Percentiles rank a stretch among this genome's conserved stretches.
These are phyloP conservation scores for Allomyces macrogynus DNA, from an alignment of 192 early-diverging fungal species.

Conservation along the genomic window DNA sequence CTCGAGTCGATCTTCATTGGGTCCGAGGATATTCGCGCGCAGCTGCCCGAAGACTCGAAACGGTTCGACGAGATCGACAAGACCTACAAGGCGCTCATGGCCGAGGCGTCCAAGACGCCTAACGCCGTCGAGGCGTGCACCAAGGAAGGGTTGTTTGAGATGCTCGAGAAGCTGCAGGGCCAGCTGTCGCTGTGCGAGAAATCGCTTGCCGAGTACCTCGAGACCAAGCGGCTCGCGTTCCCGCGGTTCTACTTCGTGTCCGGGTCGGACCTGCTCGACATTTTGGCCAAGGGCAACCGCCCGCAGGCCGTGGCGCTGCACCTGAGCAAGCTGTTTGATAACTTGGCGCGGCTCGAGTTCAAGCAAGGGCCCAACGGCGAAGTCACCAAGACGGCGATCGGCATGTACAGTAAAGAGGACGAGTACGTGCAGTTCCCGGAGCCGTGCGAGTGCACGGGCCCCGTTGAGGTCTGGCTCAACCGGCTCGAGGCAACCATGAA, in stretches of 20 bases:
- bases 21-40: slow-evolving; percentile 88
- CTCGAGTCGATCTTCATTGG: slow-evolving; percentile 95
- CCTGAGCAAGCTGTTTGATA: slow-evolving; percentile 98
- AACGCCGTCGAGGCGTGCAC: slow-evolving; percentile 88
- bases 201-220: slow-evolving; percentile 94
- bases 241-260: slow-evolving; percentile 99
- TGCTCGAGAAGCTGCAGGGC: slow-evolving; percentile 80
- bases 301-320: slow-evolving; percentile 89
- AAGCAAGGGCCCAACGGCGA: slow-evolving; percentile 63
- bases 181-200: slow-evolving; percentile 87
- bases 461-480: slow-evolving; percentile 95
- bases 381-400: slow-evolving; percentile 46
- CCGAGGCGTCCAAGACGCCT: slow-evolving; percentile 95
- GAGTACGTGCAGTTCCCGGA: slow-evolving; percentile 69
- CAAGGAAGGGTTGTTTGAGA: slow-evolving; percentile 82
- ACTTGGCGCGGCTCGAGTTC: slow-evolving; percentile 36
- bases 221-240: slow-evolving; percentile 87
- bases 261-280: slow-evolving; percentile 99
- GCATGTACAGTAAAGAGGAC: slow-evolving; percentile 82
- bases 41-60: slow-evolving; percentile 81
- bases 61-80: slow-evolving; percentile 93
- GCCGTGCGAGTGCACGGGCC: slow-evolving; percentile 54
- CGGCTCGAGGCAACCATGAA: slow-evolving; percentile 86
- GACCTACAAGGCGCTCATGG: slow-evolving; percentile 97
- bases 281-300: slow-evolving; percentile 95